Base-by-base conservation (phyloP, 192 early-diverging fungal genomes). In the Funneliformis mosseae region DNA sequence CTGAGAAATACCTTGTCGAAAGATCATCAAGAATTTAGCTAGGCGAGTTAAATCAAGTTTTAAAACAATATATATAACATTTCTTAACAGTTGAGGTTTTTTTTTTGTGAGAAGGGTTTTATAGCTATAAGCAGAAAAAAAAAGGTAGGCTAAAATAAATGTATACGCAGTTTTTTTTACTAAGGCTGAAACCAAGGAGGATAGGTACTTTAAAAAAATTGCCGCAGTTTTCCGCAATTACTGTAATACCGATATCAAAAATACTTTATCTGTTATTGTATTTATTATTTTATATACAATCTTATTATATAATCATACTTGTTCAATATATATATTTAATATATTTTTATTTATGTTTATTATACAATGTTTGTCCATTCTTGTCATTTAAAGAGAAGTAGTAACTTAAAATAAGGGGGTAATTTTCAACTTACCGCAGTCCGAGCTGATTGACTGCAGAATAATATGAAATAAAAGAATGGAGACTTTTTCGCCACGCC, bases 1-100 rank as follows among this genome's bases (percentile, higher is more conserved):
- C 21, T 70, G 41, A 9, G 18, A 70, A 70, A 21, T 41, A 70
- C 68, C 68, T 70, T 70, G 68, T 70, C 68, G 33, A 70, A 70
- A 70, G 68, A 70, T 70, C 38, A 70, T 70, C 68, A 70, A 70
- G 68, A 55, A 70, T 70, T 70, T 70, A 43, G 12, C 38, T n/a
- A 70, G 38, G 38, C 10, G 10, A n/a, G 18, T 21, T 70, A 21
- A 55, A 55, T 21, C 16, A 55, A 55, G 18, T 70, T 28, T 12
- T 41, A 70, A 9, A 18, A 70, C 14, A 66, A 33, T 33, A 66
- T n/a, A 66, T 66, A 66, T 66, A 66, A 8, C 63, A 66, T 66
- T 66, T 66, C 63, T 66, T 66, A 18, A 21, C 50, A 2, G 50
- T 55, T 18, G 50, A 55, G 16, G 50, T 18, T 55, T 50, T 55